These are phyloP conservation scores for Cercospora sp. DNA, from an alignment of 2,329 filamentous ascomycete genomes.

Conservation along the genomic window DNA sequence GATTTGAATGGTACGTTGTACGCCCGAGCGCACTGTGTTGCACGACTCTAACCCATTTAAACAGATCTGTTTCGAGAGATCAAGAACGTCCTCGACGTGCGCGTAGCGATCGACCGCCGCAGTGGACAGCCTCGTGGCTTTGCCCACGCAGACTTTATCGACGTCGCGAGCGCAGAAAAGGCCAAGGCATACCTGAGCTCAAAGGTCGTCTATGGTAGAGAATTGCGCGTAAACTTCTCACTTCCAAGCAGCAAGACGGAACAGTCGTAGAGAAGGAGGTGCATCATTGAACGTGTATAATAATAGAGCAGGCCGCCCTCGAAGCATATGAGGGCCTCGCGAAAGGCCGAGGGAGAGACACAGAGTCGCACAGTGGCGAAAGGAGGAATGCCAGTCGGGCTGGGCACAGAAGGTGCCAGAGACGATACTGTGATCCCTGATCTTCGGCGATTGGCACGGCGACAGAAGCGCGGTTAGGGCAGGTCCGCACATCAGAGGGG, in stretches of 20 bases:
- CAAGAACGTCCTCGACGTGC: conserved; percentile 69
- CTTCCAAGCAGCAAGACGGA: background rate
- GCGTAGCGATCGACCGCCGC: conserved; percentile 77
- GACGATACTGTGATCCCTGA: background rate
- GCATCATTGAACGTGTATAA: background rate
- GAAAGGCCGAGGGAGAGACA: background rate
- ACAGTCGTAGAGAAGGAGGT: background rate
- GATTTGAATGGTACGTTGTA: conserved; percentile 64
- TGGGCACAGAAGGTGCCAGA: background rate
- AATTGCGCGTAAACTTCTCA: conserved; percentile 64
- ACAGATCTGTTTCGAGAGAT: conserved; percentile 68
- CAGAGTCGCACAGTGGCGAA: background rate
- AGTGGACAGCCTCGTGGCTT: conserved; percentile 82
- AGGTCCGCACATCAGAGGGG: background rate
- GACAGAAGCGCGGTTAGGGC: background rate
- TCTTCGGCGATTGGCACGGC: background rate
- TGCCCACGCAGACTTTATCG: conserved; percentile 77
- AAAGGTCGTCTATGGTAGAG: conserved; percentile 65
- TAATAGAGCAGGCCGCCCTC: background rate
- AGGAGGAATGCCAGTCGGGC: background rate
- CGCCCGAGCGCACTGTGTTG: background rate
- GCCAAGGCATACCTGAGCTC: conserved; percentile 59
- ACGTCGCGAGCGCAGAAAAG: conserved; percentile 63
- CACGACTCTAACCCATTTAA: background rate
- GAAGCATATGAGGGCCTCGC: background rate